Evolutionary conservation across 1,139 yeast species (phyloP), one percentile per base, ranked within the genome.

Genomic region (Candida anutae): DNA sequence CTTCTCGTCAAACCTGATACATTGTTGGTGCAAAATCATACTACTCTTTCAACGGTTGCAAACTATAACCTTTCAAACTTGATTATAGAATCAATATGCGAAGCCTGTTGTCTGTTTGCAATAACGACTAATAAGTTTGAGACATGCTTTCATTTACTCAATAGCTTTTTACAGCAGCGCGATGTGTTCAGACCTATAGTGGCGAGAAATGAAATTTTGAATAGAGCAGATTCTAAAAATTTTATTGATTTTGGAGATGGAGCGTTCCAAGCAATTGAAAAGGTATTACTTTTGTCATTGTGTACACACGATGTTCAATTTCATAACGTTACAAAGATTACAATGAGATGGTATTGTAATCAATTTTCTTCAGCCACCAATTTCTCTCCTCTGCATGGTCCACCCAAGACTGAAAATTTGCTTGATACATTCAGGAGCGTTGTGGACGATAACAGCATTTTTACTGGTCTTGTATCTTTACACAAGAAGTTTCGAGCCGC

Each of bases 381-480:
- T 6, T 16, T 26, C n/a, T 15, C 20, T 6, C 20, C 16, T 8
- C 13, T 26, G 4, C 19, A 18, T 10, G 25, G 11, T 16, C 12
- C 15, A 4, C 13, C 11, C 3, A 12, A 6, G 13, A 13, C 13
- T 5, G 39, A 37, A 10, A 39, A 55, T 32, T 39, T 63, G 24
- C 30, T 60, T 0, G 71, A 63, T 4, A 65, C 83, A 5, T 71
- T 74, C 30, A 45, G 50, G 22, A 51, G 59, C 6, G 61, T 80
- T 30, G 55, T 75, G 6, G 54, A 69, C n/a, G 87, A 79, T 36
- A 69, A 60, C 20, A 59, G 69, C 18, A 73, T 77, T 3, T 75
- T 80, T 28, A 77, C 88, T 1, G 90, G 94, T 12, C 70, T 78
- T 17, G 82, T 81, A 12, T 87, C 93, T 0, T 63, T 80, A 19